These are phyloP conservation scores for Coemansia guatemalensis DNA, from an alignment of 192 early-diverging fungal species.

Conservation along the genomic window DNA sequence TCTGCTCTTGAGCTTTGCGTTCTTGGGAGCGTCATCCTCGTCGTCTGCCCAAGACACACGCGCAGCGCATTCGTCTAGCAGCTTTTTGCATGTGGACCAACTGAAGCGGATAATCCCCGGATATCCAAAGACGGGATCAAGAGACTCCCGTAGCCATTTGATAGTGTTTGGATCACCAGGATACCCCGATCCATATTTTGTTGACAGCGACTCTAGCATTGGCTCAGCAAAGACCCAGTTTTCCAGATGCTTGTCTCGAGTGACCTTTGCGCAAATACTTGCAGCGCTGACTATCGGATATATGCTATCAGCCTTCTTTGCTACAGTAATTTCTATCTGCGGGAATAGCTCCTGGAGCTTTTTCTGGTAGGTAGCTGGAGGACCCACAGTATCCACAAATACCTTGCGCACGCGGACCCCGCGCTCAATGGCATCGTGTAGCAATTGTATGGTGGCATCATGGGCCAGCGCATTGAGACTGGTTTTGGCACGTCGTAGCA, in stretches of 20 bases:
- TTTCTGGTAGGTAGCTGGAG: conserved; percentile 78
- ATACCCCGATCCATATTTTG: conserved; percentile 86
- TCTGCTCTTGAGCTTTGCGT: conserved; percentile 1
- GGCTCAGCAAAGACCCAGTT: conserved; percentile 51
- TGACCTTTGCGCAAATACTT: conserved; percentile 92
- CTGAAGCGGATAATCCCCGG: conserved; percentile 91
- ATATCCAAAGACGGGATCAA: conserved; percentile 90
- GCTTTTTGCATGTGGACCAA: conserved; percentile 83
- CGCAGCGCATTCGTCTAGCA: conserved; percentile 58
- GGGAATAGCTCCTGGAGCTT: conserved; percentile 80
- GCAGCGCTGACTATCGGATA: conserved; percentile 96
- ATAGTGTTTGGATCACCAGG: conserved; percentile 89
- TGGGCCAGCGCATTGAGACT: conserved; percentile 94
- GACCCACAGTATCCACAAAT: conserved; percentile 96
- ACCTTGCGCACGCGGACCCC: conserved; percentile 72
- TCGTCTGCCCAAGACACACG: conserved; percentile 37
- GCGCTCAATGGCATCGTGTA: conserved; percentile 60
- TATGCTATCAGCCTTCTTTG: conserved; percentile 90
- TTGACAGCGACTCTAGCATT: conserved; percentile 41
- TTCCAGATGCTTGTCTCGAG: conserved; percentile 41
- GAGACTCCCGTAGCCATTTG: conserved; percentile 73
- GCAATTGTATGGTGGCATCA: conserved; percentile 87
- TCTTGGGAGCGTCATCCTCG: conserved; percentile 8
- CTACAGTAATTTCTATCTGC: conserved; percentile 74
- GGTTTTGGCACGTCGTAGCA: conserved; percentile 83